Evolutionary conservation across 371 early-diverging fungal species (phyloP), one percentile per base, ranked within the genome.

Genomic region (Mortierella sp.): DNA sequence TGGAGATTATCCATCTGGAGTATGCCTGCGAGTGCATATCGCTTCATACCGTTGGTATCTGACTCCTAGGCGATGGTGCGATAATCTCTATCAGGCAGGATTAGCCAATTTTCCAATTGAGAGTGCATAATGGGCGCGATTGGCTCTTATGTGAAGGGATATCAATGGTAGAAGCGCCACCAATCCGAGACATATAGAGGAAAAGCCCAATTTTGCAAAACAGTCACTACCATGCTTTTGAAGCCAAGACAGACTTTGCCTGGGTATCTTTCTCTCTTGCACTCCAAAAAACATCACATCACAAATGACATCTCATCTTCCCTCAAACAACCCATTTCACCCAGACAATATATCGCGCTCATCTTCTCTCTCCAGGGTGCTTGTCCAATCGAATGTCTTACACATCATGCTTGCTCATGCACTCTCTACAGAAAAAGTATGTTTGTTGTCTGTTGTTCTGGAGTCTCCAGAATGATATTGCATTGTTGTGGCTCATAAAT

Each of bases 371-470:
- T 81, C 76, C 10, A 72, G 72, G 69, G 88, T 88, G 32, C 68
- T 81, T 38, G 72, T 89, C 68, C 85, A 86, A 38, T 85, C 88
- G 1, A 84, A 84, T 32, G 69, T 89, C 36, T 86, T 84, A 45
- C 88, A 88, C 58, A 69, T 88, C 59, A 77, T 89, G 6, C 77
- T 88, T 11, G 80, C 88, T 16, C 90, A 90, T 84, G 88, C 88
- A 21, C 81, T 86, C 19, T 88, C 90, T 6, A 88, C 89, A 1
- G 90, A 90, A 84, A 88, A 90, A 61, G 90, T 88, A 83, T 21
- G 28, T 28, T 28, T 21, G 28, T 28, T 28, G 28, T 28, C 28
- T 28, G 28, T 28, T 28, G 28, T 28, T 28, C 1, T 28, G 28
- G 28, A 28, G 2, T 28, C 28, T 28, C 28, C 38, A 48, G 16